Percentiles rank a stretch among this genome's conserved stretches.
Evolutionary conservation across 179 eudicot species (phyloP).

Genomic region (Gypsophila paniculata): DNA sequence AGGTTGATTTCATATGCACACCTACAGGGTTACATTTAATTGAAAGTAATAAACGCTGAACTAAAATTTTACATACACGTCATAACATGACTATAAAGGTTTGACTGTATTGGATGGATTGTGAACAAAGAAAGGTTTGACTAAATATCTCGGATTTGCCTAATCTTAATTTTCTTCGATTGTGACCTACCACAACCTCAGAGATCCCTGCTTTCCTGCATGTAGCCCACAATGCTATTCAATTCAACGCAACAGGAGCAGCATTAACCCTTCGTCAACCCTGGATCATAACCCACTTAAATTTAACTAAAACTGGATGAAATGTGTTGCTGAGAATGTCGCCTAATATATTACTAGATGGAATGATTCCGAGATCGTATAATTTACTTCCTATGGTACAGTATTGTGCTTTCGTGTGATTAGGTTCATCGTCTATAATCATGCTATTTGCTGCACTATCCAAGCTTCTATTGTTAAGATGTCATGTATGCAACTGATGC

Average conservation of each 20-base stretch:
- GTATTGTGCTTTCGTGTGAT: not conserved
- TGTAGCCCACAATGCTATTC: too few relatives aligned
- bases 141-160: too few relatives aligned
- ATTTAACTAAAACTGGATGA: not conserved
- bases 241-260: too few relatives aligned
- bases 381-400: not conserved
- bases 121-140: too few relatives aligned
- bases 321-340: not conserved
- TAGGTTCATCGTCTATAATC: not conserved
- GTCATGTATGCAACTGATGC: not conserved
- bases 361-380: not conserved
- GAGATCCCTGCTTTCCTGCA: too few relatives aligned
- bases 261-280: too few relatives aligned
- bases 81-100: too few relatives aligned
- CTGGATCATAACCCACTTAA: too few relatives aligned
- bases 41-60: not conserved
- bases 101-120: too few relatives aligned
- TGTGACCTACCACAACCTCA: too few relatives aligned
- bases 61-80: too few relatives aligned
- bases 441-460: not conserved
- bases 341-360: not conserved
- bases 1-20: slow-evolving; percentile 43
- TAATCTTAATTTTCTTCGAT: too few relatives aligned
- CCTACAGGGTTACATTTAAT: not conserved
- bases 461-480: not conserved